phyloP scores from a whole-genome alignment of 1,284 basidiomycete species.

The Tylopilus sp. region DNA sequence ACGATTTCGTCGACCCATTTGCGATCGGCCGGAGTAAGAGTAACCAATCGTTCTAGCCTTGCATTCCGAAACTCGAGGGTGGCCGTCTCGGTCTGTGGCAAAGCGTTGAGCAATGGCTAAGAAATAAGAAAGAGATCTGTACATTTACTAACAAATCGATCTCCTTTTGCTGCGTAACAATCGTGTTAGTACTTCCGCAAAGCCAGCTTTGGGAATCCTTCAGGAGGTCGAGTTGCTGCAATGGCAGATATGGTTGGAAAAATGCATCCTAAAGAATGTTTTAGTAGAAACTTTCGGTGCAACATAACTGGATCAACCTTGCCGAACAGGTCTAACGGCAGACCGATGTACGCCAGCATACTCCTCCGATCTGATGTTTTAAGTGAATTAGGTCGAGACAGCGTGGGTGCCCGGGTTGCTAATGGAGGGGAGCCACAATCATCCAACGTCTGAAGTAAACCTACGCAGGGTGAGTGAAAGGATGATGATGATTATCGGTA shows the following conservation, averaged over 20 bases:
- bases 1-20: constrained; percentile 91
- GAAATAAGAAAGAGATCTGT: not conserved
- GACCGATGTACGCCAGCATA: constrained; percentile 85
- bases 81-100: constrained; percentile 71
- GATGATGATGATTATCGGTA: not conserved
- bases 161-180: constrained; percentile 90
- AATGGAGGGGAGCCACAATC: constrained; percentile 90
- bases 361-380: constrained; percentile 88
- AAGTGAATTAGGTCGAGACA: constrained; percentile 74
- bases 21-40: constrained; percentile 86
- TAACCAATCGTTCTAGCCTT: constrained; percentile 70
- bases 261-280: constrained; percentile 65
- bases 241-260: constrained; percentile 95
- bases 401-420: constrained; percentile 61
- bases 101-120: not conserved
- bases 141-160: constrained; percentile 92
- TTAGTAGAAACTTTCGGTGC: constrained; percentile 1
- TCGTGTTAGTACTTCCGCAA: constrained; percentile 91
- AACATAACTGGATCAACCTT: constrained; percentile 42
- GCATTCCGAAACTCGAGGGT: constrained; percentile 82
- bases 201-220: constrained; percentile 80
- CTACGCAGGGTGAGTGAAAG: constrained; percentile 32
- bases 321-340: constrained; percentile 85
- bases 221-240: constrained; percentile 92
- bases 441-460: constrained; percentile 81